Conservation (phyloP, 805 yeast genomes). For the Metschnikowia baotianmanensis region DNA sequence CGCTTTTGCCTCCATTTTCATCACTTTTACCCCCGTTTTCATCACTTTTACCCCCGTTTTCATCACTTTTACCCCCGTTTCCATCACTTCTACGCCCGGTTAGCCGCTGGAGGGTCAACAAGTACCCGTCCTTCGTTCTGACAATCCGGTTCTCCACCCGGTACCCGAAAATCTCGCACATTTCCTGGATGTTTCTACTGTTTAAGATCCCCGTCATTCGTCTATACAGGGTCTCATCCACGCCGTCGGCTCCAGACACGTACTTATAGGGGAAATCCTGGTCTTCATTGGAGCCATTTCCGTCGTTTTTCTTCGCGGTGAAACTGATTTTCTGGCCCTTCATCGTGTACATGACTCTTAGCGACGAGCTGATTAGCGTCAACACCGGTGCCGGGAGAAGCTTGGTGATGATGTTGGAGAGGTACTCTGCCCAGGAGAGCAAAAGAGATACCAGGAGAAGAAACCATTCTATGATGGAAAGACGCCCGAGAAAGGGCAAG, state of each 20-base stretch:
- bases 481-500: conserved; percentile 31
- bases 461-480: conserved; percentile 50
- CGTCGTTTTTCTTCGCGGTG: conserved; percentile 15
- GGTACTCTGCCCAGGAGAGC: conserved; percentile 49
- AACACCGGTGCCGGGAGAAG: conserved; percentile 46
- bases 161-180: conserved; percentile 69
- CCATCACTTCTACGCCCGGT: too few species aligned
- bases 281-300: conserved; percentile 4
- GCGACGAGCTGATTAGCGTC: conserved; percentile 30
- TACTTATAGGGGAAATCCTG: conserved; percentile 24
- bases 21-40: too few species aligned
- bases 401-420: conserved; percentile 43
- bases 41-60: too few species aligned
- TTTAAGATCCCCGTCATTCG: conserved; percentile 40
- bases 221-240: conserved; percentile 24
- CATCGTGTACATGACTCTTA: conserved; percentile 26
- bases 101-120: conserved; percentile 72
- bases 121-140: conserved; percentile 71
- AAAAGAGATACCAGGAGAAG: conserved; percentile 43
- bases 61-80: too few species aligned
- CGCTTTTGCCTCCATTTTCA: too few species aligned
- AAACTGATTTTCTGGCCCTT: conserved; percentile 29
- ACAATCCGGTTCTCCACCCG: conserved; percentile 74
- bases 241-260: conserved; percentile 19
- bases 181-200: conserved; percentile 56